phyloP scores from a whole-genome alignment of 805 yeast species.

The Teunomyces stri region DNA sequence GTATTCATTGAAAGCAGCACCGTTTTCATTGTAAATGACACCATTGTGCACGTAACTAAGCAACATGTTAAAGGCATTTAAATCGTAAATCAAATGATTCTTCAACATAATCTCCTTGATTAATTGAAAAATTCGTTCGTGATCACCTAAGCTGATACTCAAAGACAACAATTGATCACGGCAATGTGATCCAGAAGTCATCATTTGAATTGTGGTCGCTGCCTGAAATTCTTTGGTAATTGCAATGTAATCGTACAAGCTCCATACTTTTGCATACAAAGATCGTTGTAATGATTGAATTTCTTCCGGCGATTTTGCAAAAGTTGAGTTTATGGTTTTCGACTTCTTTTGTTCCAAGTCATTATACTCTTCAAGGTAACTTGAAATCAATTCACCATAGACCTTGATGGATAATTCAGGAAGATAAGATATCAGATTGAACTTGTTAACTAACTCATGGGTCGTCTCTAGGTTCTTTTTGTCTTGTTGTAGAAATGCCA shows the following conservation, averaged over 20 bases:
- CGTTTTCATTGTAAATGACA: constrained; percentile 16
- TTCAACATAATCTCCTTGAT: constrained; percentile 34
- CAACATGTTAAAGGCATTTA: constrained; percentile 27
- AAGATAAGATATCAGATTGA: constrained; percentile 28
- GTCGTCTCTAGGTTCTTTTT: constrained; percentile 18
- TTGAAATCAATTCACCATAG: constrained; percentile 30
- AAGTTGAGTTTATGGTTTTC: background rate
- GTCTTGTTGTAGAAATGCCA: constrained; percentile 6
- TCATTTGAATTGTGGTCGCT: constrained; percentile 5
- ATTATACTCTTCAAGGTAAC: constrained; percentile 20
- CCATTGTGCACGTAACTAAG: constrained; percentile 30
- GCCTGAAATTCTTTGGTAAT: constrained; percentile 36
- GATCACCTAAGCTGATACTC: constrained; percentile 33
- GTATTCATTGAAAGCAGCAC: constrained; percentile 18
- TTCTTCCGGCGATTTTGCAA: background rate
- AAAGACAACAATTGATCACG: constrained; percentile 32
- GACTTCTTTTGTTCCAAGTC: constrained; percentile 11
- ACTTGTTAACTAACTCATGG: constrained; percentile 23
- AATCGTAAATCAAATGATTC: constrained; percentile 27
- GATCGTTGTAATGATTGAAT: background rate
- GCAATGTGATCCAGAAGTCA: constrained; percentile 13
- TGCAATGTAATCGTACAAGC: constrained; percentile 31
- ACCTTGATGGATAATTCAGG: constrained; percentile 34
- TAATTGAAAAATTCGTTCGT: constrained; percentile 31
- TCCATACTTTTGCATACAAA: constrained; percentile 24